Evolutionary conservation across 176 grass and related monocot species (phyloP).

Genomic region (Thinopyrum elongatum): DNA sequence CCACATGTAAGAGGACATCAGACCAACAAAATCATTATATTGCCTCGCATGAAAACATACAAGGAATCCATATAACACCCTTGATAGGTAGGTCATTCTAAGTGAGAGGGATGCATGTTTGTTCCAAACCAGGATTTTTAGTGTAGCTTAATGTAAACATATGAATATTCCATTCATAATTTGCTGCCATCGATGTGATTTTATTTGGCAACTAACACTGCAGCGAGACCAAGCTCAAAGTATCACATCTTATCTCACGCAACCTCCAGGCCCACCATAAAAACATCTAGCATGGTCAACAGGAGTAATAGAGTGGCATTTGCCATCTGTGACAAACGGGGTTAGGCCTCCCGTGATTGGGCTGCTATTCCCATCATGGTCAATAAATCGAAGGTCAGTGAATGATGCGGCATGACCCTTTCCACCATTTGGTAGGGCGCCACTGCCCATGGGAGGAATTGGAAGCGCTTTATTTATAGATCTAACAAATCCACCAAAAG

Average conservation of each 20-base stretch:
- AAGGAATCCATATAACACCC: too few species aligned
- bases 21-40: too few species aligned
- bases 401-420: background rate
- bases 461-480: background rate
- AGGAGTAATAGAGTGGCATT: background rate
- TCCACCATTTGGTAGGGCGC: background rate
- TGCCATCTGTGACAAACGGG: background rate
- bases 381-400: background rate
- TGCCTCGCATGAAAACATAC: too few species aligned
- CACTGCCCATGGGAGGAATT: background rate
- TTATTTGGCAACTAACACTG: background rate
- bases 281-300: background rate
- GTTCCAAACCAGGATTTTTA: background rate
- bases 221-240: background rate
- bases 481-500: background rate
- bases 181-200: background rate
- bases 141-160: background rate
- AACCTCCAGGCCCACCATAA: slow-evolving; percentile 1
- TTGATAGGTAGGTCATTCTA: background rate
- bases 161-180: background rate
- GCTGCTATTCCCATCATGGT: background rate
- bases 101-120: background rate
- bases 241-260: background rate
- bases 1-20: too few species aligned
- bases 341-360: background rate